Evolutionary conservation across 75 land plant species (phyloP).

Genomic region (Sequoia sempervirens): DNA sequence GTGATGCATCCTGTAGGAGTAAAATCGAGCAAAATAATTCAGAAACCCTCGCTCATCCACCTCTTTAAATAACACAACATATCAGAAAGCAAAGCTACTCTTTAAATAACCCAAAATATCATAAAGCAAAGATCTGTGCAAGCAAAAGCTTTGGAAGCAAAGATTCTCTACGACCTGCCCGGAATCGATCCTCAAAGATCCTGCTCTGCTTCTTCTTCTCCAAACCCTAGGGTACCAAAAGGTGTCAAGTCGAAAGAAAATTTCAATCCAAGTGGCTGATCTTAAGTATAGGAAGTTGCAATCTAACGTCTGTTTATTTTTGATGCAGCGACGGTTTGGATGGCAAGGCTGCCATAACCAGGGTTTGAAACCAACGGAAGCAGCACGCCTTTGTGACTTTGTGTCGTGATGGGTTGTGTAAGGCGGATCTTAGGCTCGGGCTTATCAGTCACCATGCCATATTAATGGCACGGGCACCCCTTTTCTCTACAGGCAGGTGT

Average conservation of each 20-base stretch:
- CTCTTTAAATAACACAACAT: too few species aligned
- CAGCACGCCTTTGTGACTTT: background rate
- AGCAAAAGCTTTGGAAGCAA: background rate
- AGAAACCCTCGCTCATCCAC: too few species aligned
- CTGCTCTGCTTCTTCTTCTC: background rate
- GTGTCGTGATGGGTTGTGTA: background rate
- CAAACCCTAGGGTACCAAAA: background rate
- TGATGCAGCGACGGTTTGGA: background rate
- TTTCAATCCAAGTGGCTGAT: background rate
- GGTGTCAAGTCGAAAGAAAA: background rate
- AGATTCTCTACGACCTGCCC: background rate
- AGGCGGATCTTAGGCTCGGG: background rate
- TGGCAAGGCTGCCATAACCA: background rate
- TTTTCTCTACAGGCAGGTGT: too few species aligned
- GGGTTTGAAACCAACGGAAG: background rate
- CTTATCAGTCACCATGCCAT: background rate
- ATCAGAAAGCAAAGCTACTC: too few species aligned
- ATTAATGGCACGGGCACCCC: too few species aligned
- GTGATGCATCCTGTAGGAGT: too few species aligned
- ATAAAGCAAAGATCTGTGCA: slow-evolving; percentile 6
- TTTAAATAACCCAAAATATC: too few species aligned
- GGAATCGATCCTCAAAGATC: background rate
- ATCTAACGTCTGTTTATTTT: background rate
- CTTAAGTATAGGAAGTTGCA: background rate
- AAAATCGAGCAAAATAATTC: too few species aligned